Evolutionary conservation across 2,329 filamentous ascomycete species (phyloP), one percentile per base, ranked within the genome.

Genomic region (Microdochium nivale): DNA sequence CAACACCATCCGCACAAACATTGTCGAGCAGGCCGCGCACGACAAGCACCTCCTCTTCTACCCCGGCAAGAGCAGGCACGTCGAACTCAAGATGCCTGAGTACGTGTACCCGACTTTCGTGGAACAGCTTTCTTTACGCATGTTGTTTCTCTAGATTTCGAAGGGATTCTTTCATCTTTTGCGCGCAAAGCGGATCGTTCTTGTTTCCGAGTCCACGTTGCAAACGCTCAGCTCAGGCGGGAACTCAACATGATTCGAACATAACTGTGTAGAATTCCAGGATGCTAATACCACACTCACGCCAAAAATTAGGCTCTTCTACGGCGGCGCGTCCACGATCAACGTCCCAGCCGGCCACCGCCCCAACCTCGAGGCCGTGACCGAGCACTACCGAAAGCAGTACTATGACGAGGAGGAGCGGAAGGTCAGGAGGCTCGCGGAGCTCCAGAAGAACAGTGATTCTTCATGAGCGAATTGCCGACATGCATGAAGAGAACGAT

Each of bases 61-160:
- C 58, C 67, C 65, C 51, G 65, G 67, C 58, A 71, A 70, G 62
- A 72, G 71, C 63, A 63, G 61, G 56, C 71, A 71, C 57, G 67
- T 78, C 58, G 77, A 82, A 55, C 70, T 82, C 57, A 72, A 74
- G 58, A 80, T 67, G 56, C 79, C 79, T 46, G 80, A 83, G 80
- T 83, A 73, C 55, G 78, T 76, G n/a, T 51, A 49, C 25, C 19
- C 53, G 13, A n/a, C 47, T 48, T 47, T 37, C n/a, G n/a, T n/a
- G n/a, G n/a, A n/a, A n/a, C n/a, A n/a, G n/a, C n/a, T n/a, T n/a
- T n/a, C n/a, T n/a, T n/a, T n/a, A n/a, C n/a, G n/a, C n/a, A n/a
- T 44, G 16, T 44, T 23, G 40, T 24, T 11, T 21, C 19, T 44
- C n/a, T 23, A 13, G 3, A 3, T 44, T 40, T 33, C 9, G 32